Evolutionary conservation across 768 basidiomycete genomes (phyloP).

Genomic region (Mycena olivaceomarginata): DNA sequence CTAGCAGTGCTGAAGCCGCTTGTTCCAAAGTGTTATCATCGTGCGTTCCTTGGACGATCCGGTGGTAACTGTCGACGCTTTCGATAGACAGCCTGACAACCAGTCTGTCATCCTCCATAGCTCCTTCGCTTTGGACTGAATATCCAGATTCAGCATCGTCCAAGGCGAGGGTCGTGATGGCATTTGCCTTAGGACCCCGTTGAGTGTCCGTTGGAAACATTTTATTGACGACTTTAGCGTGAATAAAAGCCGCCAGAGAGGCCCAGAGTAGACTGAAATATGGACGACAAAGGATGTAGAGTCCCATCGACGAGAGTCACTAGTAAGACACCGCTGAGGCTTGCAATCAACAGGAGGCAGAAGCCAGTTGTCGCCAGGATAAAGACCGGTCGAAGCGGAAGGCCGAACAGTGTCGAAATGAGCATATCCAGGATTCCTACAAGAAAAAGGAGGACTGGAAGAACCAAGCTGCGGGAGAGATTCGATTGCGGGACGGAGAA

Average conservation of each 20-base stretch:
- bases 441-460: conserved; percentile 44
- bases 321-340: neutral
- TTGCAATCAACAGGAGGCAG: conserved; percentile 24
- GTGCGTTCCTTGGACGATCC: conserved; percentile 36
- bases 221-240: neutral
- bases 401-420: conserved; percentile 12
- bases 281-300: conserved; percentile 20
- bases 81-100: neutral
- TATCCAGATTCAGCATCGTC: neutral
- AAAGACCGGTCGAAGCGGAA: neutral
- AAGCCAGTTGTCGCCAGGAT: conserved; percentile 25
- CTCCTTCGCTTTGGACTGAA: neutral
- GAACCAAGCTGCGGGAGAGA: conserved; percentile 33
- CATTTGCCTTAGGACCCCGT: neutral
- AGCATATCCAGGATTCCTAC: conserved; percentile 39
- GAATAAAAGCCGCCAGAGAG: neutral
- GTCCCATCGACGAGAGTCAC: conserved; percentile 17
- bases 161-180: neutral
- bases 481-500: conserved; percentile 42
- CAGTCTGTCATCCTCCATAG: too few relatives aligned
- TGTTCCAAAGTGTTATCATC: conserved; percentile 42
- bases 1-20: conserved; percentile 33
- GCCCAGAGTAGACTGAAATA: conserved; percentile 15
- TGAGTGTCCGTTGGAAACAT: neutral
- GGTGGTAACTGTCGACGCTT: conserved; percentile 17